Evolutionary conservation across 441 rosid species (phyloP).

Genomic region (Populus tomentosa): DNA sequence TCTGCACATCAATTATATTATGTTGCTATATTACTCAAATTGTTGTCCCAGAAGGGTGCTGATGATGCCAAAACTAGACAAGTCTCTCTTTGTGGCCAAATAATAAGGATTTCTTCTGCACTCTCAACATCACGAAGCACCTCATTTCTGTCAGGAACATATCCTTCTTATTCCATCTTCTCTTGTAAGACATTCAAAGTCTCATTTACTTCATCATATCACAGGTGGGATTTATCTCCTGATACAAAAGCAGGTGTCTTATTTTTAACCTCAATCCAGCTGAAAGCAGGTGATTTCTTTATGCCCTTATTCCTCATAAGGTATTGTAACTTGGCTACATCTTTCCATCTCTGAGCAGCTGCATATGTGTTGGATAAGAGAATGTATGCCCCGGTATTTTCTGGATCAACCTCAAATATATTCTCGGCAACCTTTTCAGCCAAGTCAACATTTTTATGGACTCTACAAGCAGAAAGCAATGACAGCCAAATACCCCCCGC

Average conservation of each 20-base stretch:
- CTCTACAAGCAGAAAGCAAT: slow-evolving; percentile 60
- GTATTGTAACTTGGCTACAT: slow-evolving; percentile 43
- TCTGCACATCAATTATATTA: slow-evolving; percentile 55
- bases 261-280: slow-evolving; percentile 58
- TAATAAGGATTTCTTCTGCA: slow-evolving; percentile 55
- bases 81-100: slow-evolving; percentile 63
- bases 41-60: slow-evolving; percentile 58
- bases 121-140: slow-evolving; percentile 64
- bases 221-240: slow-evolving; percentile 69
- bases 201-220: slow-evolving; percentile 35
- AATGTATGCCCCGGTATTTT: slow-evolving; percentile 57
- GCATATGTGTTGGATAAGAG: slow-evolving; percentile 58
- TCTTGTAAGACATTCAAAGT: slow-evolving; percentile 43
- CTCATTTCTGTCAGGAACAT: slow-evolving; percentile 55
- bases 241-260: slow-evolving; percentile 58
- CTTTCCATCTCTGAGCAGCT: slow-evolving; percentile 51
- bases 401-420: slow-evolving; percentile 57
- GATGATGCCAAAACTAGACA: slow-evolving; percentile 65
- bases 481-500: slow-evolving; percentile 65
- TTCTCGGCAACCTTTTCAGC: slow-evolving; percentile 57
- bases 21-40: slow-evolving; percentile 49
- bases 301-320: slow-evolving; percentile 42
- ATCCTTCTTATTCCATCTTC: slow-evolving; percentile 72
- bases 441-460: slow-evolving; percentile 47
- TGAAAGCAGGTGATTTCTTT: slow-evolving; percentile 44